A percentile compares a stretch with the other conserved stretches of the same genome.
Conservation (phyloP, 805 yeast species). For the Yamadazyma olivae region DNA sequence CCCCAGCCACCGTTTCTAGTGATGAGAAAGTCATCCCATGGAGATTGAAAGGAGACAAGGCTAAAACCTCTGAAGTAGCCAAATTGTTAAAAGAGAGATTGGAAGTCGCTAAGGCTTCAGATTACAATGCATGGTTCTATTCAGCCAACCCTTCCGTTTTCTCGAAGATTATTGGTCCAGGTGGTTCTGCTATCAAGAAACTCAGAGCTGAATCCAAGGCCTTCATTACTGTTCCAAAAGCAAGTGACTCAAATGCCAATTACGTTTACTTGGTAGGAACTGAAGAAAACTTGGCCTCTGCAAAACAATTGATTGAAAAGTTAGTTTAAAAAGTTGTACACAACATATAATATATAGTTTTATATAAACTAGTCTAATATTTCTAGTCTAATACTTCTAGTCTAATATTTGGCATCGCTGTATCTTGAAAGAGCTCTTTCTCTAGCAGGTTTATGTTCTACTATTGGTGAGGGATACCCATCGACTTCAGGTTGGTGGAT, state of each 20-base stretch:
- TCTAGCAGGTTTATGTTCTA: slow-evolving; percentile 38
- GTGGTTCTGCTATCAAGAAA: slow-evolving; percentile 62
- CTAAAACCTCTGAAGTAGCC: slow-evolving; percentile 51
- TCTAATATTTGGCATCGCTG: slow-evolving; percentile 25
- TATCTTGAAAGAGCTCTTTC: slow-evolving; percentile 42
- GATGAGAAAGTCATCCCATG: slow-evolving; percentile 47
- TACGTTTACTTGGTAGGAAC: slow-evolving; percentile 61
- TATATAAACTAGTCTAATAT: slow-evolving; percentile 4
- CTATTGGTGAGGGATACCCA: slow-evolving; percentile 44
- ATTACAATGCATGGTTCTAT: slow-evolving; percentile 61
- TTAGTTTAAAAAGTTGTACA: background rate
- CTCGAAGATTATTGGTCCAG: slow-evolving; percentile 71
- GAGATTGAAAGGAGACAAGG: slow-evolving; percentile 59
- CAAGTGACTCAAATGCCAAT: slow-evolving; percentile 47
- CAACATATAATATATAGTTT: too few relatives aligned
- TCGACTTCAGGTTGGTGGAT: slow-evolving; percentile 34
- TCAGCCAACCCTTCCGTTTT: slow-evolving; percentile 49
- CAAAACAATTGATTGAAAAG: slow-evolving; percentile 21
- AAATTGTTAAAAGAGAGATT: slow-evolving; percentile 49
- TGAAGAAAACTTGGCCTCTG: slow-evolving; percentile 44
- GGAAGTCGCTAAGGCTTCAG: slow-evolving; percentile 43
- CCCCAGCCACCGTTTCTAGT: too few relatives aligned
- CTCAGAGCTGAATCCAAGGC: slow-evolving; percentile 60
- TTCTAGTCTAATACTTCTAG: background rate
- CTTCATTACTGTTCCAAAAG: slow-evolving; percentile 62